A percentile compares a stretch with the other conserved stretches of the same genome.
These are phyloP conservation scores for Mucor sp. DNA, from an alignment of 371 early-diverging fungal genomes.

Conservation along the genomic window DNA sequence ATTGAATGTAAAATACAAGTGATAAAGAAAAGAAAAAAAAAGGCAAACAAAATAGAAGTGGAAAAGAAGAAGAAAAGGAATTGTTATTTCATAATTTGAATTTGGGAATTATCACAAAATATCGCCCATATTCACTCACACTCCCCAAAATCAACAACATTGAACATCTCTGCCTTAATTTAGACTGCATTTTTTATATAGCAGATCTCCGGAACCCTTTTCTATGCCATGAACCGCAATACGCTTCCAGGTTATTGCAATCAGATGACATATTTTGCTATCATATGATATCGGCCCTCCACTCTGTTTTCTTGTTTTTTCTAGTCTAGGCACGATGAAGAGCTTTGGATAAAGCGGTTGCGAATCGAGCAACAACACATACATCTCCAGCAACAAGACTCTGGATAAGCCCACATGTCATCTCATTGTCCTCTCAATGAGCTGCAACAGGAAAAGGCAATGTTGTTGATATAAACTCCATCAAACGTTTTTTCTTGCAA, in stretches of 20 bases:
- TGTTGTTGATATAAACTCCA: slow-evolving; percentile 15
- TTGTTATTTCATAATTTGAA: not conserved
- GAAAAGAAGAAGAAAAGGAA: not conserved
- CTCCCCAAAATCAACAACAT: not conserved
- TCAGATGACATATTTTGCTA: slow-evolving; percentile 1
- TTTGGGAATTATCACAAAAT: not conserved
- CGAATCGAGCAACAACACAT: too few species aligned
- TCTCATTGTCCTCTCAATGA: not conserved
- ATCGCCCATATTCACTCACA: slow-evolving; percentile 4
- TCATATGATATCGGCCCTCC: not conserved
- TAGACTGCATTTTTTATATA: not conserved
- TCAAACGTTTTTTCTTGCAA: not conserved
- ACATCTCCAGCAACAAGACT: not conserved
- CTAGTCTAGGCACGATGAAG: not conserved
- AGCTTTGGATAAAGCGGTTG: not conserved
- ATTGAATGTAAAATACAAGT: not conserved
- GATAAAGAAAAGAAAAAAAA: not conserved
- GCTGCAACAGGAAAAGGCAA: not conserved
- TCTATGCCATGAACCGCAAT: not conserved
- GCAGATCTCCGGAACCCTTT: not conserved
- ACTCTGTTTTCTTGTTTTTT: not conserved
- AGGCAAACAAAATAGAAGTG: not conserved
- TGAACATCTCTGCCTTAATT: not conserved
- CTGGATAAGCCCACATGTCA: not conserved
- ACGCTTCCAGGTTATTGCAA: not conserved